phyloP scores from a whole-genome alignment of 805 yeast genomes.

The Teunomyces kruisii region DNA sequence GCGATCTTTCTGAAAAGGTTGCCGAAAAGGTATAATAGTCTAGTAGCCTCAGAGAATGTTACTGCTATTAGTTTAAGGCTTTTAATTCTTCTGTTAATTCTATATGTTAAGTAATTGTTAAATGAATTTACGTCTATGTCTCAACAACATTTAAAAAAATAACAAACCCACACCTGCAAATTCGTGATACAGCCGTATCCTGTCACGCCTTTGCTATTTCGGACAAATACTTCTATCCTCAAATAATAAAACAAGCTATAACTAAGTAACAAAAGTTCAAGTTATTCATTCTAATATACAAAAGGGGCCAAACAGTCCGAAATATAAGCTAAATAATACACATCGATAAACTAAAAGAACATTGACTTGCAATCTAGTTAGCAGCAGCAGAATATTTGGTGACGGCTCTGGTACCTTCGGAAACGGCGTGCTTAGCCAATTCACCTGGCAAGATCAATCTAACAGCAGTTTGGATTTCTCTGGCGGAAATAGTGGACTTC shows the following conservation, averaged over 20 bases:
- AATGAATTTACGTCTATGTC: background rate
- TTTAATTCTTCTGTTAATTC: background rate
- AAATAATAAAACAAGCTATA: too few species aligned
- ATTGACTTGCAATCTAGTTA: slow-evolving; percentile 18
- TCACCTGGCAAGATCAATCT: slow-evolving; percentile 42
- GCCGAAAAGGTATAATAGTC: slow-evolving; percentile 1
- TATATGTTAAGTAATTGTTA: background rate
- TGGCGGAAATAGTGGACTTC: slow-evolving; percentile 39
- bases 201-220: too few species aligned
- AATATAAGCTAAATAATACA: slow-evolving; percentile 15
- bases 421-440: slow-evolving; percentile 41
- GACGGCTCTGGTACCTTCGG: slow-evolving; percentile 41
- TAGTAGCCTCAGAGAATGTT: background rate
- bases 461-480: slow-evolving; percentile 39
- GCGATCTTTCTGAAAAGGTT: background rate
- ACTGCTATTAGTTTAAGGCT: background rate
- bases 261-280: background rate
- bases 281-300: slow-evolving; percentile 13
- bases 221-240: too few species aligned
- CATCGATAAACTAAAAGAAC: slow-evolving; percentile 7
- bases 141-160: too few species aligned
- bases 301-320: slow-evolving; percentile 5
- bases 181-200: too few species aligned
- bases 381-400: slow-evolving; percentile 41
- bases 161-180: too few species aligned